Base-by-base conservation (phyloP, 768 basidiomycete species). In the Tricholoma hemisulphureum region DNA sequence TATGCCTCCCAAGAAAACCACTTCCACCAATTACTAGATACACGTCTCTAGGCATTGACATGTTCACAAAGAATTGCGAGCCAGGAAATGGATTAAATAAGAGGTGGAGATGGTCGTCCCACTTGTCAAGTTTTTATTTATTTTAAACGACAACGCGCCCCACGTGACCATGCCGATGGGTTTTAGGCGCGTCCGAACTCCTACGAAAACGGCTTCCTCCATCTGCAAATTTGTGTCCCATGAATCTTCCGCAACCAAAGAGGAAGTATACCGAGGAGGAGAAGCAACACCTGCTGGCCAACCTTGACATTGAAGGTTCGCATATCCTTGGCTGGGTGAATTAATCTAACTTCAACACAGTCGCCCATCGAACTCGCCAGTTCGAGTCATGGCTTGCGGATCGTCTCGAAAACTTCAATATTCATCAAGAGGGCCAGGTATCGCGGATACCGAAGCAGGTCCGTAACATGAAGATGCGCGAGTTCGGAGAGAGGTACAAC, bases 11-110 rank as follows among this genome's bases (percentile, higher is more conserved):
- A 21, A 96, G 77, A 71, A 96, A 95, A 21, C 94, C 93, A 65
- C 91, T 93, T 56, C 95, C 95, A 21, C 96, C 96, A 67, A 98
- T 89, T 67, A 99, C 94, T 56, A 96, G 76, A 74, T 92, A 98
- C 2, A 85, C 77, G 62, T 96, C 92, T 62, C 75, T 80, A 52
- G 55, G 41, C 39, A 64, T 61, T 26, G 72, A 54, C 68, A 72
- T 69, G 58, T 51, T 0, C n/a, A 2, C n/a, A 53, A 7, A 6
- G 39, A 10, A 13, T 14, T 52, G 49, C 31, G 56, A 57, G 20
- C 20, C n/a, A n/a, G n/a, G n/a, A n/a, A n/a, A n/a, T n/a, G 41
- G 50, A 39, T 2, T 34, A 45, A 16, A 34, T 37, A 51, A 51
- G 51, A 8, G 51, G 18, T 29, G 26, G 23, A 24, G 8, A 24